Conservation (phyloP, 805 yeast genomes). For the Candida manassasensis region DNA sequence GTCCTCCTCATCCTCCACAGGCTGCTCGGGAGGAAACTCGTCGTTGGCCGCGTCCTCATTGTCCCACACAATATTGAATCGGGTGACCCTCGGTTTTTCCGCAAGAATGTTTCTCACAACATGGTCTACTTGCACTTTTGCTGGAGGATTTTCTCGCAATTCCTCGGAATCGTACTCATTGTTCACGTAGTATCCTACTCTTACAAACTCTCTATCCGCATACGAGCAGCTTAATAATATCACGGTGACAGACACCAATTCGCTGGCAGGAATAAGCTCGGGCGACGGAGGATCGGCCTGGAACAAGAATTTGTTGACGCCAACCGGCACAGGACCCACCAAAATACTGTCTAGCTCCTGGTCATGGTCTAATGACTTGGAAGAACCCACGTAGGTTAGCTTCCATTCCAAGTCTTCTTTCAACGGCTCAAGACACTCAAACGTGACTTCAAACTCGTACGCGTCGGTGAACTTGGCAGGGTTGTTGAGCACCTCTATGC, state of each 20-base stretch:
- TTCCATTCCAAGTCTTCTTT: slow-evolving; percentile 96
- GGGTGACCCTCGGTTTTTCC: slow-evolving; percentile 94
- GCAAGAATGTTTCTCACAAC: slow-evolving; percentile 93
- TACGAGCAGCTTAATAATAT: slow-evolving; percentile 89
- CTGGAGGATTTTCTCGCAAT: slow-evolving; percentile 87
- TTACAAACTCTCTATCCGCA: slow-evolving; percentile 87
- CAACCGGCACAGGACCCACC: slow-evolving; percentile 99
- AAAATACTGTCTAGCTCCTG: slow-evolving; percentile 92
- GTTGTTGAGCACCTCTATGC: slow-evolving; percentile 87
- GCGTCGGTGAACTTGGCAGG: slow-evolving; percentile 94
- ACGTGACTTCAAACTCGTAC: slow-evolving; percentile 94
- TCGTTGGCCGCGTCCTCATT: slow-evolving; percentile 60
- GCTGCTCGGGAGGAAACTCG: slow-evolving; percentile 76
- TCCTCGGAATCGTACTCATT: slow-evolving; percentile 95
- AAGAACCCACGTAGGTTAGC: slow-evolving; percentile 92
- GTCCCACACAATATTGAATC: slow-evolving; percentile 97
- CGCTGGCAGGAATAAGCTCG: slow-evolving; percentile 92
- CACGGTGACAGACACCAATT: slow-evolving; percentile 91
- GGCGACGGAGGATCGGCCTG: slow-evolving; percentile 97
- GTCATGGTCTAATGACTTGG: slow-evolving; percentile 91
- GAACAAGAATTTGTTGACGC: slow-evolving; percentile 87
- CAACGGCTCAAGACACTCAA: slow-evolving; percentile 91
- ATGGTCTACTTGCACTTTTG: slow-evolving; percentile 87
- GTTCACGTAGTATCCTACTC: slow-evolving; percentile 97
- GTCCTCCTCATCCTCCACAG: slow-evolving; percentile 58